phyloP scores from a whole-genome alignment of 805 yeast genomes.

The Blastobotrys americana region DNA sequence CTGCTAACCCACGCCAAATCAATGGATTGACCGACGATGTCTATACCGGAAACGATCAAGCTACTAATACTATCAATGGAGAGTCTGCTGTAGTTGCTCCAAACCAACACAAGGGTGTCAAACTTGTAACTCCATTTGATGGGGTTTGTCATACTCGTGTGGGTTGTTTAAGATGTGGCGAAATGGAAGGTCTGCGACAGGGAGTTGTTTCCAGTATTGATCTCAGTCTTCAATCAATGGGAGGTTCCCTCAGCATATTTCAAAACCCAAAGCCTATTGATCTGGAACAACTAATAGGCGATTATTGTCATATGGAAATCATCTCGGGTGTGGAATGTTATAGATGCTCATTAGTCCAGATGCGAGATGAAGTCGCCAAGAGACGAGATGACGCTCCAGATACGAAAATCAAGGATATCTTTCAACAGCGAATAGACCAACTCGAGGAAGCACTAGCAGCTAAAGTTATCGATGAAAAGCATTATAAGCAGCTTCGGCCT shows the following conservation, averaged over 20 bases:
- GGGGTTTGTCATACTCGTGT: slow-evolving; percentile 84
- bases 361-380: slow-evolving; percentile 25
- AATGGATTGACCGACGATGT: not conserved
- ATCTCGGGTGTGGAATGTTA: slow-evolving; percentile 94
- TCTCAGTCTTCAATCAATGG: slow-evolving; percentile 19
- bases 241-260: not conserved
- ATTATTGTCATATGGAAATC: slow-evolving; percentile 55
- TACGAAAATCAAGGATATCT: slow-evolving; percentile 22
- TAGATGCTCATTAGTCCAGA: slow-evolving; percentile 63
- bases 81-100: not conserved
- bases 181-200: slow-evolving; percentile 83
- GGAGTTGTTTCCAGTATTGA: slow-evolving; percentile 50
- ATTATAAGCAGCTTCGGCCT: slow-evolving; percentile 64
- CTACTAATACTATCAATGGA: not conserved
- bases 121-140: slow-evolving; percentile 80
- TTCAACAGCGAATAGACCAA: slow-evolving; percentile 41
- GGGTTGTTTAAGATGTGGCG: slow-evolving; percentile 87
- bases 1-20: not conserved
- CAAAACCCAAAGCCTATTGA: slow-evolving; percentile 2
- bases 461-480: slow-evolving; percentile 72
- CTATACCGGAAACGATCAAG: not conserved
- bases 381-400: not conserved
- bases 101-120: slow-evolving; percentile 21
- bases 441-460: slow-evolving; percentile 49
- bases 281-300: slow-evolving; percentile 24